These are phyloP conservation scores for Amoebophrya sp. DNA, from an alignment of 169 alveolate species.

Conservation along the genomic window DNA sequence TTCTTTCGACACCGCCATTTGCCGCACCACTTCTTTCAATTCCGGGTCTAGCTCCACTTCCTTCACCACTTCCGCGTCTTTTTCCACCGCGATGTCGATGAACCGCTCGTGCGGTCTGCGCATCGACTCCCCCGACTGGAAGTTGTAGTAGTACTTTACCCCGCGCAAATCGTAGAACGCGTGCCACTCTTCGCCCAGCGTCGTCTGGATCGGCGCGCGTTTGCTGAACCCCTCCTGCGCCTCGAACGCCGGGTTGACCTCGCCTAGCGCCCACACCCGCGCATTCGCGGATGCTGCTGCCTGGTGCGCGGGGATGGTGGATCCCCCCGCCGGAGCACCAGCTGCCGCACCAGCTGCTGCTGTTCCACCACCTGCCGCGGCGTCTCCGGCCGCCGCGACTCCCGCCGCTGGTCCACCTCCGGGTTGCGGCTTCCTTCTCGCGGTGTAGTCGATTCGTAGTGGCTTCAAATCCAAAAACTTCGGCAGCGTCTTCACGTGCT, in stretches of 20 bases:
- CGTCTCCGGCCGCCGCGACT: not conserved
- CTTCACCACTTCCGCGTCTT: not conserved
- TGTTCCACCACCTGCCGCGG: not conserved
- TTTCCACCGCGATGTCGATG: not conserved
- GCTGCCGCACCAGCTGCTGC: not conserved
- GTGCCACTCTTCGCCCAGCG: conserved; percentile 34
- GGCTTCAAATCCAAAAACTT: conserved; percentile 36
- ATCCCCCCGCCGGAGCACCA: not conserved
- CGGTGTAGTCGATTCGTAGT: conserved; percentile 18
- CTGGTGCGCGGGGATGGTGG: too few relatives aligned
- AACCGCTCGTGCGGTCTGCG: not conserved
- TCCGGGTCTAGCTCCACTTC: not conserved
- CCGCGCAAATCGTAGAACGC: conserved; percentile 36
- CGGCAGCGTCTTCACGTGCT: conserved; percentile 37
- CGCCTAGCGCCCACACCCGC: conserved; percentile 11
- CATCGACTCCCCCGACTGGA: conserved; percentile 15
- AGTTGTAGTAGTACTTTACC: conserved; percentile 35
- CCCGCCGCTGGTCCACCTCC: not conserved
- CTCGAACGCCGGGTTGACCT: conserved; percentile 5
- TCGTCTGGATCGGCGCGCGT: conserved; percentile 28
- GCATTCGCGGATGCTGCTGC: too few relatives aligned
- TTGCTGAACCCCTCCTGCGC: conserved; percentile 29
- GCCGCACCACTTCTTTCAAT: not conserved
- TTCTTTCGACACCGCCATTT: not conserved
- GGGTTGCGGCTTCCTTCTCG: not conserved